Evolutionary conservation across 192 early-diverging fungal genomes (phyloP).

Genomic region (Spizellomyces punctatus): DNA sequence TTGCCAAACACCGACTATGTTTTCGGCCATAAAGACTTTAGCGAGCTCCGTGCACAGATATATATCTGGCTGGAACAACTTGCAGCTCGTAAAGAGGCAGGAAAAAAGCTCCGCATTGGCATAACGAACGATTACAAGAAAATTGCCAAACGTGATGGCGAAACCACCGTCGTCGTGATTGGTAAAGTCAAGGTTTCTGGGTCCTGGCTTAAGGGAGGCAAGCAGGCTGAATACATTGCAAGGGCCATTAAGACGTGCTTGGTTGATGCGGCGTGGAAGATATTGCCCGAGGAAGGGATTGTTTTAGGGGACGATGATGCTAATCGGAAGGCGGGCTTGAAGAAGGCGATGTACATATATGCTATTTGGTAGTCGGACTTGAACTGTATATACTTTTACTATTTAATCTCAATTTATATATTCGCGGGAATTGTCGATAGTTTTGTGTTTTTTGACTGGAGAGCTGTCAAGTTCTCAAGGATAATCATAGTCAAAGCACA

Average conservation of each 20-base stretch:
- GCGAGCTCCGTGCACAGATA: background rate
- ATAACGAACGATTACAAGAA: background rate
- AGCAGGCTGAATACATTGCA: background rate
- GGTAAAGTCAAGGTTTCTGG: background rate
- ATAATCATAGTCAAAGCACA: too few species aligned
- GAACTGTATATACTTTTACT: too few species aligned
- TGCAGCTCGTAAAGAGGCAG: background rate
- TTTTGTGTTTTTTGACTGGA: too few species aligned
- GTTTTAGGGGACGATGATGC: background rate
- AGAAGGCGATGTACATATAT: conserved; percentile 3
- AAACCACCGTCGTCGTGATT: background rate
- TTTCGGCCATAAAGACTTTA: background rate
- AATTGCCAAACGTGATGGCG: background rate
- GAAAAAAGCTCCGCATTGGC: background rate
- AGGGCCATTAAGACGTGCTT: background rate
- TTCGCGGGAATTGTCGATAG: too few species aligned
- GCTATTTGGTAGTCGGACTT: background rate
- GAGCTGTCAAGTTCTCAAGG: too few species aligned
- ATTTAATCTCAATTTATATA: too few species aligned
- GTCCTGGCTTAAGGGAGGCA: background rate
- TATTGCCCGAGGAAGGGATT: background rate
- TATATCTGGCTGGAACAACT: background rate
- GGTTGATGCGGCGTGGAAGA: background rate
- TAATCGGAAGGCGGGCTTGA: background rate
- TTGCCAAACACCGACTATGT: background rate